Percentiles rank a stretch among this genome's conserved stretches.
Evolutionary conservation across 129 eudicot genomes (phyloP).

Genomic region (sunflower (Helianthus annuus)): DNA sequence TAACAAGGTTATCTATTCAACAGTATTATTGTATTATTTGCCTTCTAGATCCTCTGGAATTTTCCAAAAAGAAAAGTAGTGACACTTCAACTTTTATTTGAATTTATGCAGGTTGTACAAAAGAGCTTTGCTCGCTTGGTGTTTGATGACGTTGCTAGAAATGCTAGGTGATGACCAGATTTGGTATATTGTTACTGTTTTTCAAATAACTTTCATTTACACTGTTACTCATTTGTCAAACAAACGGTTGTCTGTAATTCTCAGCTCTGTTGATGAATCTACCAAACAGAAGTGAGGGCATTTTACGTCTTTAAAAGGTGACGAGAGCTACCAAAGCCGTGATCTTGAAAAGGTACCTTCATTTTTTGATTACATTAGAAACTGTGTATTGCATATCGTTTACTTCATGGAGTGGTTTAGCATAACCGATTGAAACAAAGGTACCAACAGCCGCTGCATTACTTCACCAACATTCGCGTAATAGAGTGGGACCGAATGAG

Average conservation of each 20-base stretch:
- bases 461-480: too few species aligned
- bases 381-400: too few species aligned
- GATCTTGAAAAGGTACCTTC: constrained; percentile 91
- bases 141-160: constrained; percentile 71
- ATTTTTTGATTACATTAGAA: too few species aligned
- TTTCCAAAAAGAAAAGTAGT: background rate
- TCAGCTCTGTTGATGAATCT: constrained; percentile 77
- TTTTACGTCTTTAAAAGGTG: constrained; percentile 60
- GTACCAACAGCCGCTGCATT: too few species aligned
- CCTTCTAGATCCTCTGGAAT: background rate
- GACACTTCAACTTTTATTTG: constrained; percentile 26
- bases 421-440: too few species aligned
- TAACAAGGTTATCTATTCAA: constrained; percentile 64
- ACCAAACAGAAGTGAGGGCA: constrained; percentile 82
- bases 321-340: constrained; percentile 92
- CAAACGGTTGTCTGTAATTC: constrained; percentile 10
- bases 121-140: constrained; percentile 91
- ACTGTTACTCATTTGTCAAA: constrained; percentile 3
- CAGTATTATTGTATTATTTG: background rate
- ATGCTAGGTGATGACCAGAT: constrained; percentile 60
- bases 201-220: background rate
- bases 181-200: background rate
- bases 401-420: too few species aligned
- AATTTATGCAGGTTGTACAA: constrained; percentile 90
- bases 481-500: too few species aligned